Evolutionary conservation across 768 basidiomycete species (phyloP).

Genomic region (Suillus luteus): DNA sequence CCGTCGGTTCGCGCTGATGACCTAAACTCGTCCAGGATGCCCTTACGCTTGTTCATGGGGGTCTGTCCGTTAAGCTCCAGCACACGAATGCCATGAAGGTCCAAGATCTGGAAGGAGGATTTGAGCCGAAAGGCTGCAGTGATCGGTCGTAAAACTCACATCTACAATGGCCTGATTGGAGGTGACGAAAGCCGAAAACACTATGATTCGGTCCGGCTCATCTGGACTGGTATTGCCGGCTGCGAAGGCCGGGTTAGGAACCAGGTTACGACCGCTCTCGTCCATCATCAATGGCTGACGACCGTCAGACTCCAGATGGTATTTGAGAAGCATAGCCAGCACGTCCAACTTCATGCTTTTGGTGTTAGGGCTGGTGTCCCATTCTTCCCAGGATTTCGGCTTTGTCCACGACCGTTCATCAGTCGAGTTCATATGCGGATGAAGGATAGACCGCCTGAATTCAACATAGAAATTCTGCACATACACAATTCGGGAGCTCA

Average conservation of each 20-base stretch:
- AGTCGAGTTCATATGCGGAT: background rate
- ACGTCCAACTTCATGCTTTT: background rate
- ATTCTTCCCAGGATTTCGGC: background rate
- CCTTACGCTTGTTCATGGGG: constrained; percentile 3
- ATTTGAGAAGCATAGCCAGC: background rate
- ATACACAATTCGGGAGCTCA: no score
- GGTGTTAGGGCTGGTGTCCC: background rate
- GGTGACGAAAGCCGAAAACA: background rate
- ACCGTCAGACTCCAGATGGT: background rate
- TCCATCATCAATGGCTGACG: background rate
- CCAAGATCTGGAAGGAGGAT: background rate
- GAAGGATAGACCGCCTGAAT: background rate
- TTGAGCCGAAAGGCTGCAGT: background rate
- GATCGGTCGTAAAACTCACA: background rate
- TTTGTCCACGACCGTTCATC: background rate
- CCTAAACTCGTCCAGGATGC: background rate
- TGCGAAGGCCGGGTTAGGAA: background rate
- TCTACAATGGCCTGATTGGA: background rate
- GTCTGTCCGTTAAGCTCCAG: constrained; percentile 1
- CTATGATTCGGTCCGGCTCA: background rate
- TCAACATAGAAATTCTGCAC: background rate
- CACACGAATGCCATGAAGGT: background rate
- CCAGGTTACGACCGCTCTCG: background rate
- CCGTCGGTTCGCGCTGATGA: background rate
- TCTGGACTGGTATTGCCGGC: background rate